These are phyloP conservation scores for Colletotrichum coccodes DNA, from an alignment of 2,329 filamentous ascomycete genomes.

Conservation along the genomic window DNA sequence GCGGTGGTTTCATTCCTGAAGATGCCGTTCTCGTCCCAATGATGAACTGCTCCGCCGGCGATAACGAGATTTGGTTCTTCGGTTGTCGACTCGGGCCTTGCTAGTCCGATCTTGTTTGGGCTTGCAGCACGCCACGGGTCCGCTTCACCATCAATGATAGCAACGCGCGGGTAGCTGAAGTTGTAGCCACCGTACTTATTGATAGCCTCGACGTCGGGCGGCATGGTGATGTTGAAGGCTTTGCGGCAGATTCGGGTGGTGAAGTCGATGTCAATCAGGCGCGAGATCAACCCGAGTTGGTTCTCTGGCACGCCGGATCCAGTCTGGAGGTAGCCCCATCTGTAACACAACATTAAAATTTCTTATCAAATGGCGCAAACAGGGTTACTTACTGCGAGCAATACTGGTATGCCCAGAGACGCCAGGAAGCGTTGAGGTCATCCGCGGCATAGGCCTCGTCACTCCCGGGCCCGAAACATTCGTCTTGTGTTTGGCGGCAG, in stretches of 20 bases:
- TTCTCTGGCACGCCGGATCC: slow-evolving; percentile 74
- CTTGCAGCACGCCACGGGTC: slow-evolving; percentile 85
- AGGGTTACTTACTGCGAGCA: slow-evolving; percentile 60
- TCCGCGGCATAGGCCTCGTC: slow-evolving; percentile 22
- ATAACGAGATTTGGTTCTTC: slow-evolving; percentile 79
- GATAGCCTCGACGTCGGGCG: slow-evolving; percentile 71
- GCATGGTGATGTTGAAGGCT: slow-evolving; percentile 75
- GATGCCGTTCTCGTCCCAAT: slow-evolving; percentile 81
- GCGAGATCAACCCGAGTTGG: slow-evolving; percentile 76
- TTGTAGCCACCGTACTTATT: slow-evolving; percentile 82
- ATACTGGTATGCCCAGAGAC: slow-evolving; percentile 63
- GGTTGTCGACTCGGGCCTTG: slow-evolving; percentile 64
- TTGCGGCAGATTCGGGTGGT: slow-evolving; percentile 69
- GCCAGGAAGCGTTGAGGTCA: slow-evolving; percentile 33
- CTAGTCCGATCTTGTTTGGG: slow-evolving; percentile 70
- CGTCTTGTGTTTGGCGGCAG: slow-evolving; percentile 11
- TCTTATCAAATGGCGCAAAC: too few relatives aligned
- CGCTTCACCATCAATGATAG: slow-evolving; percentile 79
- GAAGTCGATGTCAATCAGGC: slow-evolving; percentile 73
- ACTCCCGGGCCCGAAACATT: slow-evolving; percentile 26
- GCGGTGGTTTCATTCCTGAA: slow-evolving; percentile 70
- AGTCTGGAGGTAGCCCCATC: slow-evolving; percentile 84
- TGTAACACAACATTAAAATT: slow-evolving; percentile 35
- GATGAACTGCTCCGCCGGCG: slow-evolving; percentile 73
- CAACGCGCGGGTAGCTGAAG: slow-evolving; percentile 79